Evolutionary conservation across 2,329 filamentous ascomycete genomes (phyloP).

Genomic region (Fusarium nanum): DNA sequence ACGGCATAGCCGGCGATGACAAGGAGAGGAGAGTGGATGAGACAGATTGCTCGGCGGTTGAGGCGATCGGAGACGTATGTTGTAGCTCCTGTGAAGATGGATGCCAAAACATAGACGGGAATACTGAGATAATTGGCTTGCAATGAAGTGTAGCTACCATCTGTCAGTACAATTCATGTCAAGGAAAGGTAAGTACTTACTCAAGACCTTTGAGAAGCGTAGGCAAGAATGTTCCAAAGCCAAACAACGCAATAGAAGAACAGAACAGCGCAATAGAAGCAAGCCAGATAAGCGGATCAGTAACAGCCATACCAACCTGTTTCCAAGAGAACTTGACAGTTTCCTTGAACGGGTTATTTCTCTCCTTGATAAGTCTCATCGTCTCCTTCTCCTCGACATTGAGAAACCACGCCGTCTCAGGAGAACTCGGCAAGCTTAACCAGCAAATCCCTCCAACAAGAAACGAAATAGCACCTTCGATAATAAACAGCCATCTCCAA

Average conservation of each 20-base stretch:
- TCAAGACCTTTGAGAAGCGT: constrained; percentile 51
- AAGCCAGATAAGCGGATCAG: constrained; percentile 49
- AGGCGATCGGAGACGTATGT: constrained; percentile 42
- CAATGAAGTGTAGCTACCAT: constrained; percentile 38
- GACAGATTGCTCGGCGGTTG: constrained; percentile 36
- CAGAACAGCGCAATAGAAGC: constrained; percentile 34
- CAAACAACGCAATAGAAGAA: constrained; percentile 47
- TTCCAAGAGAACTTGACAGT: constrained; percentile 40
- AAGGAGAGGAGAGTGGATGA: constrained; percentile 33
- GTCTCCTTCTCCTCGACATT: constrained; percentile 53
- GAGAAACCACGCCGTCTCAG: constrained; percentile 59
- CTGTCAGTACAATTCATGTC: not conserved
- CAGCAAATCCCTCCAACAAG: constrained; percentile 48
- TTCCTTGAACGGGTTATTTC: not conserved
- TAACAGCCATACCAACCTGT: constrained; percentile 39
- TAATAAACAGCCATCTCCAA: constrained; percentile 65
- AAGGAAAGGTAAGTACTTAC: constrained; percentile 11
- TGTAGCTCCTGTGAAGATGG: constrained; percentile 28
- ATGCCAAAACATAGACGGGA: constrained; percentile 48
- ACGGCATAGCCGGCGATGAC: constrained; percentile 49
- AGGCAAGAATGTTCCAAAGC: constrained; percentile 53
- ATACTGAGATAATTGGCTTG: constrained; percentile 53
- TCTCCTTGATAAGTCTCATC: constrained; percentile 43
- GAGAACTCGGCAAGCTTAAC: constrained; percentile 59
- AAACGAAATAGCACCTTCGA: constrained; percentile 55